phyloP scores from a whole-genome alignment of 208 protist species.

The Acanthamoeba royreba region DNA sequence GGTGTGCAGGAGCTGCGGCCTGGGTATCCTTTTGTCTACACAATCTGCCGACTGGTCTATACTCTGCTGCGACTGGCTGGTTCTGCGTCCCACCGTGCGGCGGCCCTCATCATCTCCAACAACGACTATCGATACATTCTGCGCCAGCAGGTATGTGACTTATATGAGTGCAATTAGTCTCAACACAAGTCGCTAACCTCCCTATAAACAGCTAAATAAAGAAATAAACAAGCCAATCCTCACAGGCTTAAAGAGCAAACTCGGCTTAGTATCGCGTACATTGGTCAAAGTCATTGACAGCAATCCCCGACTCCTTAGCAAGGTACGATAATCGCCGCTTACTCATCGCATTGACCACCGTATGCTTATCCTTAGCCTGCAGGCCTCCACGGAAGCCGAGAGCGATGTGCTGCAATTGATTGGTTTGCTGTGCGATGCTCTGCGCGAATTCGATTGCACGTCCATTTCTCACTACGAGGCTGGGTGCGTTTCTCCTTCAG shows the following conservation, averaged over 20 bases:
- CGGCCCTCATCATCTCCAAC: not conserved
- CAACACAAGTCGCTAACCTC: not conserved
- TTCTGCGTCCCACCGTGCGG: not conserved
- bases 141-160: not conserved
- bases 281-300: not conserved
- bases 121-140: not conserved
- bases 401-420: not conserved
- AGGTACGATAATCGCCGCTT: too few species aligned
- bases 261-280: not conserved
- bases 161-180: not conserved
- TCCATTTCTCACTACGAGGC: not conserved
- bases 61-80: not conserved
- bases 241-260: not conserved
- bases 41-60: not conserved
- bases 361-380: not conserved
- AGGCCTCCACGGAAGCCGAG: not conserved
- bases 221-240: not conserved
- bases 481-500: not conserved
- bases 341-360: not conserved
- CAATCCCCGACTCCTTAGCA: not conserved
- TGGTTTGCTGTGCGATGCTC: not conserved
- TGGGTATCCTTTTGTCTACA: not conserved
- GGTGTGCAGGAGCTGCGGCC: not conserved
- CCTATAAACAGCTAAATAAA: slow-evolving; percentile 10
- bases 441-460: not conserved